phyloP scores from a whole-genome alignment of 257 asterid genomes.

The Vinca minor region DNA sequence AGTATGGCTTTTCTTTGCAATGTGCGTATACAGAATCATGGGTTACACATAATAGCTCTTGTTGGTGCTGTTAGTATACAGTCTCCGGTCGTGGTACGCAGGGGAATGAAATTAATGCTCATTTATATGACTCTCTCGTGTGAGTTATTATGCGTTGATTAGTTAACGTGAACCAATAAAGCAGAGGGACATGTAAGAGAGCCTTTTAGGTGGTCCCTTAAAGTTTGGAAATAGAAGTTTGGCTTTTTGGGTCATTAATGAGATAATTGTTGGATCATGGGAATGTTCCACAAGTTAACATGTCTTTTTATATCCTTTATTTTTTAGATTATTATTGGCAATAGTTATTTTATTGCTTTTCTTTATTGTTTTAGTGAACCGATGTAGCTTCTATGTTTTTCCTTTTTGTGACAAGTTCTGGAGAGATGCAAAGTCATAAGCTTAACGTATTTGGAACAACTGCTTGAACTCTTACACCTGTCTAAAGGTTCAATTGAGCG shows the following conservation, averaged over 20 bases:
- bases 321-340: too few species aligned
- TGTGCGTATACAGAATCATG: neutral
- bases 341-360: too few species aligned
- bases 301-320: neutral
- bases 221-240: neutral
- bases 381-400: neutral
- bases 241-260: too few species aligned
- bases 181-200: neutral
- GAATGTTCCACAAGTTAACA: neutral
- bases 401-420: neutral
- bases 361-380: too few species aligned
- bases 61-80: neutral
- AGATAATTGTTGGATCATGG: neutral
- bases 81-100: neutral
- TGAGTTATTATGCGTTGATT: neutral
- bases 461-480: neutral
- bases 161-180: neutral
- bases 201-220: neutral
- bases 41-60: neutral
- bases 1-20: neutral
- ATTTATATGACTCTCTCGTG: neutral
- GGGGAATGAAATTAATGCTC: neutral
- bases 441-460: neutral
- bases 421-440: neutral
- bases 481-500: neutral